These are phyloP conservation scores for Schoenoplectus tabernaemontani DNA, from an alignment of 202 grass and related monocot genomes.

Conservation along the genomic window DNA sequence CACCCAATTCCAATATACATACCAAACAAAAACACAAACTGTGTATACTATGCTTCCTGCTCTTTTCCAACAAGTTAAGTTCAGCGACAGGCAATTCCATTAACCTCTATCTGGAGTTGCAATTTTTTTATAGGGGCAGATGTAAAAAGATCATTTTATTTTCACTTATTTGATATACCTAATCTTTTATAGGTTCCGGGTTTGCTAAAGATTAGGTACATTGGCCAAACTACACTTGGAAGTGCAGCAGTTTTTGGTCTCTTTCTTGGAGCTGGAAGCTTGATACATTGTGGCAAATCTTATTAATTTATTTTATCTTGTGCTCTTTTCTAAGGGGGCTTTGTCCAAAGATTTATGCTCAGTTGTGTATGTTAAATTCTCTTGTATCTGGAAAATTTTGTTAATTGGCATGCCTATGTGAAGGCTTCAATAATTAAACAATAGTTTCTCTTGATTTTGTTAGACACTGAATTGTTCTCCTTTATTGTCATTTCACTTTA, in stretches of 20 bases:
- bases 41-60: background rate
- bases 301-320: slow-evolving; percentile 36
- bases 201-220: slow-evolving; percentile 87
- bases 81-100: background rate
- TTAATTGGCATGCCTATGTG: background rate
- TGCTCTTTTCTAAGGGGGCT: background rate
- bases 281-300: slow-evolving; percentile 94
- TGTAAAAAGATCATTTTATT: background rate
- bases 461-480: background rate
- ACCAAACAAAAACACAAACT: background rate
- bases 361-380: slow-evolving; percentile 4
- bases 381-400: slow-evolving; percentile 20
- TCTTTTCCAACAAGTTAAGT: background rate
- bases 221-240: slow-evolving; percentile 67
- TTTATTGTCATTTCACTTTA: background rate
- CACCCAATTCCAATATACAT: background rate
- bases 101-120: too few species aligned
- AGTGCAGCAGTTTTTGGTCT: slow-evolving; percentile 71
- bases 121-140: background rate
- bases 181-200: slow-evolving; percentile 76
- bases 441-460: background rate
- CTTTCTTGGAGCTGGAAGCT: slow-evolving; percentile 89
- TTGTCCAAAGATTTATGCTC: slow-evolving; percentile 10
- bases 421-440: slow-evolving; percentile 20
- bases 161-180: background rate